Evolutionary conservation across 2,329 filamentous ascomycete genomes (phyloP), one percentile per base, ranked within the genome.

Genomic region (Lomentospora prolificans): DNA sequence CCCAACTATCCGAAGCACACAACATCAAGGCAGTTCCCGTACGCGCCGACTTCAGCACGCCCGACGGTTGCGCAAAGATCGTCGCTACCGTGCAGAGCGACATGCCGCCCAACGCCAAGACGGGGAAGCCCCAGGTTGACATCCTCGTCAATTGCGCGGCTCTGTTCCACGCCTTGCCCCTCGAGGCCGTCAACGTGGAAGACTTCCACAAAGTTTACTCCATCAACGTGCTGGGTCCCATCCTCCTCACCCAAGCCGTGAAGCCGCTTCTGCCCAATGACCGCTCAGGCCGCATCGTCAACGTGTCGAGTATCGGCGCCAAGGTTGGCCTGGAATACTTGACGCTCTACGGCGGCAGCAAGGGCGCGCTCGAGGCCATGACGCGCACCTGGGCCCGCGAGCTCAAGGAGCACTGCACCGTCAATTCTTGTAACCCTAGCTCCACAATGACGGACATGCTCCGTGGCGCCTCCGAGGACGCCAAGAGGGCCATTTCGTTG

Each of bases 331-430:
- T 78, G 57, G 69, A 73, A 50, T 70, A 72, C 31, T 78, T 82
- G 60, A 76, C 75, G 9, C 72, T 84, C 51, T 85, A 84, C 61
- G 79, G 77, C 8, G 81, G 78, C n/a, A 81, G 77, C 52, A 84
- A 85, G 64, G 81, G 78, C 1, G 80, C 81, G 0, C 65, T 84
- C 7, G 81, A 85, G 64, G 75, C 78, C 36, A 81, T 84, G 77
- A 83, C 81, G n/a, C 71, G 81, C 19, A 77, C 77, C 0, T 84
- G 81, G 81, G 72, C 77, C 4, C 72, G 80, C 19, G 81, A 84
- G 67, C 68, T 84, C 12, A 78, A 81, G 60, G 22, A 75, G 72
- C 25, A 82, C 79, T 7, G 80, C 64, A 75, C 78, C 2, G 73
- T 84, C 64, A 84, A 84, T 61, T 79, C 79, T 0, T 80, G 79